A percentile compares a stretch with the other conserved stretches of the same genome.
phyloP scores from a whole-genome alignment of 2,329 filamentous ascomycete genomes.

The Fonsecaea pedrosoi region DNA sequence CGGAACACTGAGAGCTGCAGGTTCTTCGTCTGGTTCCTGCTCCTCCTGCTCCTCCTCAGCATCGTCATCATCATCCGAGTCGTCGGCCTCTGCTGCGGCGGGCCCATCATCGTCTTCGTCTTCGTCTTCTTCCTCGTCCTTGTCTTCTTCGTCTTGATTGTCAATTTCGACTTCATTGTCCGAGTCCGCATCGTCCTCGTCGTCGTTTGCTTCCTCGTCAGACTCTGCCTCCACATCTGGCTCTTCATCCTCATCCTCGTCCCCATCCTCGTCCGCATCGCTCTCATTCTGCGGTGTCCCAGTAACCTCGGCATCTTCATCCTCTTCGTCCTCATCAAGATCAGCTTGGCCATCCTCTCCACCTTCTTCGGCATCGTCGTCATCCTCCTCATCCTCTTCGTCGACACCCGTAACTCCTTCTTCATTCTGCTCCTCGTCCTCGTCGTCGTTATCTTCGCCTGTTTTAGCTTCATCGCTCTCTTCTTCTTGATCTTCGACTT shows the following conservation, averaged over 20 bases:
- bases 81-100: background rate
- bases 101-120: conserved; percentile 17
- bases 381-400: conserved; percentile 26
- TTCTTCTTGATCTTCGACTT: conserved; percentile 28
- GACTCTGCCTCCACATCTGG: conserved; percentile 22
- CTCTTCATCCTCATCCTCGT: conserved; percentile 18
- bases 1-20: conserved; percentile 2
- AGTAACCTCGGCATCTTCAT: conserved; percentile 42
- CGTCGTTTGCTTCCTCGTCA: conserved; percentile 25
- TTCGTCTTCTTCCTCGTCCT: conserved; percentile 11
- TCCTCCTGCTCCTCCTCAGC: conserved; percentile 11
- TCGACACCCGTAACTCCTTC: conserved; percentile 25
- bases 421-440: conserved; percentile 21
- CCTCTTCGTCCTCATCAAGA: conserved; percentile 34
- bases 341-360: conserved; percentile 19
- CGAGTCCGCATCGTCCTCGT: conserved; percentile 21
- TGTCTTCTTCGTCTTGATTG: conserved; percentile 26
- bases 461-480: conserved; percentile 32
- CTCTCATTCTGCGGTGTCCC: conserved; percentile 14
- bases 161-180: conserved; percentile 29
- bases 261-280: conserved; percentile 24
- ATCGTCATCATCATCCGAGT: conserved; percentile 15
- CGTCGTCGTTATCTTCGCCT: conserved; percentile 26
- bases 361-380: conserved; percentile 25
- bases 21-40: background rate